phyloP scores from a whole-genome alignment of 192 early-diverging fungal genomes.

The Kappamyces sp. region DNA sequence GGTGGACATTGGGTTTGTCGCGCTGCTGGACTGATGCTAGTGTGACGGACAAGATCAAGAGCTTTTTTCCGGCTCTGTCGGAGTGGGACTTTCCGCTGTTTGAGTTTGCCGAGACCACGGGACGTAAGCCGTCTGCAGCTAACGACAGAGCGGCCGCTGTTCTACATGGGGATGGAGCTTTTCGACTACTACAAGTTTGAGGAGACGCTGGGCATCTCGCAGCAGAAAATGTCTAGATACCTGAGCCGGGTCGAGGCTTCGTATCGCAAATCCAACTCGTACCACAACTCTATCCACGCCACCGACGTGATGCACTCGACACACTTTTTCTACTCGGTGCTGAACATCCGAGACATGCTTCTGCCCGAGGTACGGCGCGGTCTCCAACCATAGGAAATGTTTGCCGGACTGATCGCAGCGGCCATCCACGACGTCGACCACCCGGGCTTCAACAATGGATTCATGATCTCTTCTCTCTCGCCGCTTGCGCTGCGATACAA shows the following conservation, averaged over 20 bases:
- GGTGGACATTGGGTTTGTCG: too few species aligned
- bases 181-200: conserved; percentile 26
- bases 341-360: neutral
- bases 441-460: conserved; percentile 45
- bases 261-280: conserved; percentile 33
- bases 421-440: conserved; percentile 46
- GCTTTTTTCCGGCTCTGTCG: conserved; percentile 9
- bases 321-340: conserved; percentile 24
- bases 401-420: conserved; percentile 30
- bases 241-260: conserved; percentile 26
- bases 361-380: conserved; percentile 16
- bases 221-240: conserved; percentile 22
- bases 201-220: conserved; percentile 22
- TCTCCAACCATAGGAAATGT: conserved; percentile 27
- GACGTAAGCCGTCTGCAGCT: neutral
- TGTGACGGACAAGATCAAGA: conserved; percentile 23
- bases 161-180: conserved; percentile 19
- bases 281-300: conserved; percentile 50
- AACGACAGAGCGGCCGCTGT: conserved; percentile 27
- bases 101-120: conserved; percentile 22
- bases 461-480: conserved; percentile 27
- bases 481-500: conserved; percentile 42
- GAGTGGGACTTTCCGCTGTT: conserved; percentile 38
- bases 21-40: neutral
- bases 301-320: conserved; percentile 48